Base-by-base conservation (phyloP, 495 filamentous ascomycete species). In the Hyaloscypha variabilis region DNA sequence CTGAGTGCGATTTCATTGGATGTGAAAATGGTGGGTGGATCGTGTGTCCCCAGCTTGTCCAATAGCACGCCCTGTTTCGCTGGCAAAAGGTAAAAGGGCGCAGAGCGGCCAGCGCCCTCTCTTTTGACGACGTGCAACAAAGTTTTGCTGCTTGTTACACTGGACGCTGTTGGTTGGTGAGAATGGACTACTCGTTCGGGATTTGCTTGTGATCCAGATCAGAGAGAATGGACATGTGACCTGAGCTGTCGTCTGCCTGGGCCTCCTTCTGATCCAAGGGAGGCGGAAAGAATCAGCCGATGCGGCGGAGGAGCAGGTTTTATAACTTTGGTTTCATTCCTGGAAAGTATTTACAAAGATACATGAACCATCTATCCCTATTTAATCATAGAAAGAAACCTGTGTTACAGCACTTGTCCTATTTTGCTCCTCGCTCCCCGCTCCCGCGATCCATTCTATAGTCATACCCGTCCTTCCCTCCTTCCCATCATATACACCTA, bases 401-500 rank as follows among this genome's bases (percentile, higher is more conserved):
- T 21, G n/a, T 62, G 10, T 3, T 62, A 60, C 42, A 56, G 21
- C 30, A 11, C 39, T 46, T 46, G 13, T 19, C 39, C 39, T 46
- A 51, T 36, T 51, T 56, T n/a, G 13, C 60, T 59, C 30, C 59
- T n/a, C n/a, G n/a, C n/a, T n/a, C n/a, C n/a, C 34, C 17, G 26
- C 8, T 31, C 19, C 25, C 34, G 11, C 19, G 21, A 17, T 28
- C 26, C 34, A 23, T 64, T 23, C 28, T 21, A 42, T 24, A 55
- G 21, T 34, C 24, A 58, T 26, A 34, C 31, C 31, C 39, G 10
- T 46, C 1, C 39, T 17, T 46, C 39, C 10, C 17, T 46, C 1
- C 39, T 17, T 46, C 39, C 10, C 17, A 46, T 46, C 34, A 1
- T 25, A 36, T 28, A 46, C 81, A 80, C 25, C 51, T 90, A 97